These are phyloP conservation scores for Rhizophagus prolifer DNA, from an alignment of 192 early-diverging fungal genomes.

Conservation along the genomic window DNA sequence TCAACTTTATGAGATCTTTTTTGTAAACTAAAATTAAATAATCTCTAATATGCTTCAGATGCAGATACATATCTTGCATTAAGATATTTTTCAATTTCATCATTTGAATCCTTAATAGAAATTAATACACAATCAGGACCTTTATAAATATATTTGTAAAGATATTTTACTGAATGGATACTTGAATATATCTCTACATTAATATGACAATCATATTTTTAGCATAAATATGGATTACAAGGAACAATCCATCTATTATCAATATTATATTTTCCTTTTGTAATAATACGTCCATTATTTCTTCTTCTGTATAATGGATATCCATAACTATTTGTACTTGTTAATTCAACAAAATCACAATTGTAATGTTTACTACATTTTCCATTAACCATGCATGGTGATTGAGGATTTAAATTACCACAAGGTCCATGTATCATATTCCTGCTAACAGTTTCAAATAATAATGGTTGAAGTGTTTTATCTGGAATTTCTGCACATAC, in stretches of 20 bases:
- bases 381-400: too few relatives aligned
- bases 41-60: too few relatives aligned
- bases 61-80: too few relatives aligned
- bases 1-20: too few relatives aligned
- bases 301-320: not conserved
- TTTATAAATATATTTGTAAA: too few relatives aligned
- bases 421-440: constrained; percentile 42
- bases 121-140: too few relatives aligned
- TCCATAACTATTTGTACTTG: not conserved
- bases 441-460: constrained; percentile 21
- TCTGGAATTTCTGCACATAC: constrained; percentile 38
- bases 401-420: not conserved
- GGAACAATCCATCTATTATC: not conserved
- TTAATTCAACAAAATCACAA: too few relatives aligned
- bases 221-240: not conserved
- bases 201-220: not conserved
- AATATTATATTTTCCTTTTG: not conserved
- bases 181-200: not conserved
- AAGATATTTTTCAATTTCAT: too few relatives aligned
- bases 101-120: too few relatives aligned
- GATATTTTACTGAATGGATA: not conserved
- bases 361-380: too few relatives aligned
- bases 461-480: not conserved
- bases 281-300: not conserved
- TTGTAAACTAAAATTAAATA: too few relatives aligned